Base-by-base conservation (phyloP, 1,139 yeast genomes). In the Sugiyamaella japonica region DNA sequence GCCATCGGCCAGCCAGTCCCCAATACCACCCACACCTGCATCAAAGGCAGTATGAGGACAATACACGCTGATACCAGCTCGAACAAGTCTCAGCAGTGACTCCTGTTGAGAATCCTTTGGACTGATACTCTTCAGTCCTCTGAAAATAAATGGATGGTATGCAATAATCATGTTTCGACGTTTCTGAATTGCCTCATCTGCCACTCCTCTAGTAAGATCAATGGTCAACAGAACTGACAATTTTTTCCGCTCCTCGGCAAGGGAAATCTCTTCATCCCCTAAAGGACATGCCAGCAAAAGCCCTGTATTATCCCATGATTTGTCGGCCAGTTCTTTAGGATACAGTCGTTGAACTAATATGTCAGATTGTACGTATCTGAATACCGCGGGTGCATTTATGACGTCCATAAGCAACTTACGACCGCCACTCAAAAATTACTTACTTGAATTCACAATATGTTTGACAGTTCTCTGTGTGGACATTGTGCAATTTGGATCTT, bases 1-100 rank as follows among this genome's bases (percentile, higher is more conserved):
- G 0, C 89, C 88, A 46, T 81, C 82, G 0, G 82, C 87, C 41
- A 93, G 76, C 85, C 96, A 93, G 68, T 90, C 98, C 63, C 91
- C 93, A 56, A 95, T 97, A 25, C 99, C 99, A 9, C 88, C 89
- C 15, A 72, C 71, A 9, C 95, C 96, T 34, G 97, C 95, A 71
- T 95, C 99, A 1, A 93, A 87, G 0, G 98, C 93, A 0, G 99
- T 91, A 67, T 95, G 99, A 15, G 99, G 99, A 52, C 86, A 87
- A 69, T 93, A 93, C 1, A 95, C 99, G 55, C 91, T 82, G 59
- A 93, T 81, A 15, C 88, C 88, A 56, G 84, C 79, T 59, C 84
- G 83, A 53, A 90, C 85, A 62, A 95, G 76, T 56, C 80, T 80
- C 40, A 93, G 70, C 52, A 93, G 75, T 4, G 96, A 86, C 32